Percentiles rank a stretch among this genome's conserved stretches.
phyloP scores from a whole-genome alignment of 2,329 filamentous ascomycete genomes.

The Colletotrichum tofieldiae region DNA sequence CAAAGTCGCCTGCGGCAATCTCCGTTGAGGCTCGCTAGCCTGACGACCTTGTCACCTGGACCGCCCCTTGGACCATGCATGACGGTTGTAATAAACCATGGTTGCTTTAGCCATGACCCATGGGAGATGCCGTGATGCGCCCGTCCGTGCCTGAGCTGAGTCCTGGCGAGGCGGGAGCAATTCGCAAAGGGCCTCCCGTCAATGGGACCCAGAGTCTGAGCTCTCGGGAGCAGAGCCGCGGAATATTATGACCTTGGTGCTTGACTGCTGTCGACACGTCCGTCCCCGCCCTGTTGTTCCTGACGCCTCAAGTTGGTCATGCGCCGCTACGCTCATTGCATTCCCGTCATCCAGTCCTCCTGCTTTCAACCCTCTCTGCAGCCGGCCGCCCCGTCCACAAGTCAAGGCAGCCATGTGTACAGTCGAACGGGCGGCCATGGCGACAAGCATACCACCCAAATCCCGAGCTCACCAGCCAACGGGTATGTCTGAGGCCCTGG shows the following conservation, averaged over 20 bases:
- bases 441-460: conserved; percentile 29
- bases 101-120: conserved; percentile 19
- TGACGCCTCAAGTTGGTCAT: conserved; percentile 30
- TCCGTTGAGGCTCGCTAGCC: conserved; percentile 34
- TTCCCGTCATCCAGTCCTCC: conserved; percentile 8
- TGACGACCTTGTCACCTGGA: conserved; percentile 12
- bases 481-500: conserved; percentile 2
- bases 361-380: neutral
- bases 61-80: conserved; percentile 29
- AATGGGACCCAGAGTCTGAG: conserved; percentile 37
- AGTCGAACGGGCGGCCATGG: conserved; percentile 36
- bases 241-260: conserved; percentile 30
- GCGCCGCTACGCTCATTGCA: conserved; percentile 14
- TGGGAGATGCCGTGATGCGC: conserved; percentile 29
- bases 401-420: conserved; percentile 23
- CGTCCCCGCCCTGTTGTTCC: neutral
- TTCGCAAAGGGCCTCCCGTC: conserved; percentile 27
- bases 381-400: conserved; percentile 21
- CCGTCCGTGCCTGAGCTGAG: conserved; percentile 37
- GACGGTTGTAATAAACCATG: conserved; percentile 32
- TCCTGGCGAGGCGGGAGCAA: conserved; percentile 23
- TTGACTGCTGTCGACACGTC: conserved; percentile 5
- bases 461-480: conserved; percentile 7
- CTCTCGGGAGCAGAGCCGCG: conserved; percentile 41
- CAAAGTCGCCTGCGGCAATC: conserved; percentile 39